Evolutionary conservation across 2,329 filamentous ascomycete genomes (phyloP).

Genomic region (Acarospora socialis): DNA sequence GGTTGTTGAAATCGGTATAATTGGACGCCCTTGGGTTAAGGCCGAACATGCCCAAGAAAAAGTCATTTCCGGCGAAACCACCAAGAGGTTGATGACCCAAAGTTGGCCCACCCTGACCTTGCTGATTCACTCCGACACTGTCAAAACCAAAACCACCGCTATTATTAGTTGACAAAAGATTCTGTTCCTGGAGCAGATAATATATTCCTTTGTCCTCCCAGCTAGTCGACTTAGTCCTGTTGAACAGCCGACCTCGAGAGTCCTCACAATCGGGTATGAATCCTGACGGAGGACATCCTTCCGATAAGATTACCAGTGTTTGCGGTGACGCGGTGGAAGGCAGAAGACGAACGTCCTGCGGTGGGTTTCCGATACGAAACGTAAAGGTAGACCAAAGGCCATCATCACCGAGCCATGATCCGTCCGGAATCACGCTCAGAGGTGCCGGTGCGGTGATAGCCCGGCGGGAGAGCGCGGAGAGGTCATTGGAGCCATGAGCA

Average conservation of each 20-base stretch:
- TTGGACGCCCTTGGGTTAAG: slow-evolving; percentile 6
- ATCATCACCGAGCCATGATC: too few relatives aligned
- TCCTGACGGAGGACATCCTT: slow-evolving; percentile 9
- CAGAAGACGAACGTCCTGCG: slow-evolving; percentile 7
- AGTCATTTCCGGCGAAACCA: slow-evolving; percentile 4
- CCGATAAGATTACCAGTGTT: slow-evolving; percentile 8
- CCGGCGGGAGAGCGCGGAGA: too few relatives aligned
- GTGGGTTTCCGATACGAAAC: slow-evolving; percentile 5
- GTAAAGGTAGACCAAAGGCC: slow-evolving; percentile 9
- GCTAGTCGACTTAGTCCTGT: slow-evolving; percentile 11
- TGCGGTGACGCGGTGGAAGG: slow-evolving; percentile 1
- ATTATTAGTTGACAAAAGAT: slow-evolving; percentile 10
- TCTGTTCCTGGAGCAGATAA: slow-evolving; percentile 10
- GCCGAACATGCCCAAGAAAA: slow-evolving; percentile 4
- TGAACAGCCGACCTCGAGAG: slow-evolving; percentile 12
- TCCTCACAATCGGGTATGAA: slow-evolving; percentile 11
- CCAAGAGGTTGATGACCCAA: slow-evolving; percentile 3
- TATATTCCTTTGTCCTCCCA: slow-evolving; percentile 14
- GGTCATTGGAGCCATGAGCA: too few relatives aligned
- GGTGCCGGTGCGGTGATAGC: too few relatives aligned
- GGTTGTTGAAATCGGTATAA: slow-evolving; percentile 8
- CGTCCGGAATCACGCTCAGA: too few relatives aligned
- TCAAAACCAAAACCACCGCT: slow-evolving; percentile 11
- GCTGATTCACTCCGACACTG: slow-evolving; percentile 6
- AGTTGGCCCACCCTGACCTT: slow-evolving; percentile 5